phyloP scores from a whole-genome alignment of 192 early-diverging fungal genomes.

The Backusella tarrabulga region DNA sequence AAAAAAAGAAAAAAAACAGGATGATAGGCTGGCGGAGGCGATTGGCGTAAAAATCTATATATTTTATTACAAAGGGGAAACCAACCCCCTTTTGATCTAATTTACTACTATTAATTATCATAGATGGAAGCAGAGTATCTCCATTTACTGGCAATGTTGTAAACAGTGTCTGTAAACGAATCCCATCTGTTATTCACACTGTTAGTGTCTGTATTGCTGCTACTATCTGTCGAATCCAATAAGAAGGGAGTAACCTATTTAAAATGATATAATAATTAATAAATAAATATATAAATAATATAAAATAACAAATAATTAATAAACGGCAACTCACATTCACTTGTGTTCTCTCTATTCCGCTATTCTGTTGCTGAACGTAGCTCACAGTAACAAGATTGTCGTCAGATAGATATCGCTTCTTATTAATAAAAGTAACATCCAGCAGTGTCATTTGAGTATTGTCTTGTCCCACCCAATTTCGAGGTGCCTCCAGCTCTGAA shows the following conservation, averaged over 20 bases:
- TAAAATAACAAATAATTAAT: not conserved
- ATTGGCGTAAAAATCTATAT: not conserved
- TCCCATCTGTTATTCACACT: not conserved
- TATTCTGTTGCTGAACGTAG: constrained; percentile 6
- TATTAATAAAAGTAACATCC: constrained; percentile 13
- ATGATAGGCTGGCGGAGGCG: too few relatives aligned
- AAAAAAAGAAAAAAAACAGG: too few relatives aligned
- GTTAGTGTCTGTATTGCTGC: not conserved
- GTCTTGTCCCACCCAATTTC: not conserved
- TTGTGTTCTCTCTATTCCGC: not conserved
- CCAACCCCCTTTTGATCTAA: not conserved
- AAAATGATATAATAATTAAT: not conserved
- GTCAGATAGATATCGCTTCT: not conserved
- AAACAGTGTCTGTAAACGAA: not conserved
- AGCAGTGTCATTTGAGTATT: constrained; percentile 1
- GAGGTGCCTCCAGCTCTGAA: constrained; percentile 6
- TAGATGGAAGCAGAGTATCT: not conserved
- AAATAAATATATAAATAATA: not conserved
- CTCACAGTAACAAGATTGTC: not conserved
- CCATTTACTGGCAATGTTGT: constrained; percentile 4
- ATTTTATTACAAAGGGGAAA: not conserved
- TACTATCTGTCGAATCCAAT: not conserved
- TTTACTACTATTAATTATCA: not conserved
- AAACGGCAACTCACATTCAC: not conserved
- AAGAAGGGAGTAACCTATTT: not conserved